A percentile compares a stretch with the other conserved stretches of the same genome.
Conservation (phyloP, 805 yeast species). For the Lipomyces sp. region DNA sequence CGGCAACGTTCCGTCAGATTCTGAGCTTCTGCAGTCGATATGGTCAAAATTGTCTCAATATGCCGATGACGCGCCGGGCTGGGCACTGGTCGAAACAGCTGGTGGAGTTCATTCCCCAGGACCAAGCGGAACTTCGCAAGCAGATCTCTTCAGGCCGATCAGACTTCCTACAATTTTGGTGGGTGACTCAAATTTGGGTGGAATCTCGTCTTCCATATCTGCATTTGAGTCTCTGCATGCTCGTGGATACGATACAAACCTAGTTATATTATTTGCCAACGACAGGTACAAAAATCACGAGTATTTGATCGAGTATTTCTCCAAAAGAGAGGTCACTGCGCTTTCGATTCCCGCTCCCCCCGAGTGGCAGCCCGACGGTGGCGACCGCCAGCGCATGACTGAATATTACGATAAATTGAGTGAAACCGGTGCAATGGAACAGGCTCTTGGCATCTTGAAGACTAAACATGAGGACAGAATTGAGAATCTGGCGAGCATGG, state of each 20-base stretch:
- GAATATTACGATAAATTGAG: not conserved
- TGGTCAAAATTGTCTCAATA: conserved; percentile 5
- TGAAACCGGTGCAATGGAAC: not conserved
- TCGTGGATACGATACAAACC: conserved; percentile 3
- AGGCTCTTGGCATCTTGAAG: conserved; percentile 10
- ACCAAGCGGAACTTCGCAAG: conserved; percentile 2
- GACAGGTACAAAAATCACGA: conserved; percentile 1
- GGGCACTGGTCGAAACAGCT: conserved; percentile 5
- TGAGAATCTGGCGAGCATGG: not conserved
- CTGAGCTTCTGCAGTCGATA: conserved; percentile 1
- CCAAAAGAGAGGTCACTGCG: not conserved
- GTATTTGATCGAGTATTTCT: not conserved
- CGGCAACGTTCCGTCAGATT: not conserved
- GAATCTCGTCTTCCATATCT: conserved; percentile 7
- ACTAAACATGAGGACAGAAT: conserved; percentile 19
- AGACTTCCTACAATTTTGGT: conserved; percentile 3
- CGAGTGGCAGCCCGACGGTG: not conserved
- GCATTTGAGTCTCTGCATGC: conserved; percentile 5
- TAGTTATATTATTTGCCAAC: not conserved
- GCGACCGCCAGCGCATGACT: conserved; percentile 1
- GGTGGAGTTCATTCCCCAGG: conserved; percentile 8
- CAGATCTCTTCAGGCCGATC: conserved; percentile 6
- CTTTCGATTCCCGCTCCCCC: conserved; percentile 1
- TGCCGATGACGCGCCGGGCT: not conserved
- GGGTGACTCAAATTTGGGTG: conserved; percentile 4